Conservation (phyloP, 1,139 yeast species). For the Yamadazyma diddensiae region DNA sequence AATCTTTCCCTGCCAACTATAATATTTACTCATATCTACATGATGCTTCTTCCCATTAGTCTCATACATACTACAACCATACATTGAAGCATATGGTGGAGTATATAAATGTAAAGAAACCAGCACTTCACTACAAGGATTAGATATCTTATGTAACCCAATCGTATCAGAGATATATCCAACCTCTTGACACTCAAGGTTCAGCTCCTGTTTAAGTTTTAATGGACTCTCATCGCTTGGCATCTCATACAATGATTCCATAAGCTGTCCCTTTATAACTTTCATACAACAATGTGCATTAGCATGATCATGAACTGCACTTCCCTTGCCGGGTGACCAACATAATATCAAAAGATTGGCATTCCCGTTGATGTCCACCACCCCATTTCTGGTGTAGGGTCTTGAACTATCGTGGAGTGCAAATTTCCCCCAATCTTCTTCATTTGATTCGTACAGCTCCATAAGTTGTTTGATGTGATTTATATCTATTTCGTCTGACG, state of each 20-base stretch:
- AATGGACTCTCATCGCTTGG: slow-evolving; percentile 37
- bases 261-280: slow-evolving; percentile 56
- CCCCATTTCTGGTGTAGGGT: slow-evolving; percentile 61
- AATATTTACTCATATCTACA: slow-evolving; percentile 61
- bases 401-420: slow-evolving; percentile 54
- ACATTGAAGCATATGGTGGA: slow-evolving; percentile 72
- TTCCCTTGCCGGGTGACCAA: slow-evolving; percentile 69
- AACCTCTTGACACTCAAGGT: slow-evolving; percentile 44
- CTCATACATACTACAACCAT: slow-evolving; percentile 65
- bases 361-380: slow-evolving; percentile 62
- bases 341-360: slow-evolving; percentile 68
- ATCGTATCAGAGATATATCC: slow-evolving; percentile 67
- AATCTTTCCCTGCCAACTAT: slow-evolving; percentile 58
- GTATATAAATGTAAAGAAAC: slow-evolving; percentile 72
- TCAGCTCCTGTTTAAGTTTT: slow-evolving; percentile 30
- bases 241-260: slow-evolving; percentile 57
- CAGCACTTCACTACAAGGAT: slow-evolving; percentile 50
- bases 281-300: slow-evolving; percentile 72
- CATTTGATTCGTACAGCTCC: slow-evolving; percentile 48
- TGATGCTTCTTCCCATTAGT: slow-evolving; percentile 51
- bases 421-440: slow-evolving; percentile 56
- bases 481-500: slow-evolving; percentile 56
- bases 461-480: slow-evolving; percentile 42
- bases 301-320: slow-evolving; percentile 76
- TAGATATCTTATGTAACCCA: slow-evolving; percentile 65